These are phyloP conservation scores for Arachis hypogaea DNA, from an alignment of 306 rosid genomes.

Conservation along the genomic window DNA sequence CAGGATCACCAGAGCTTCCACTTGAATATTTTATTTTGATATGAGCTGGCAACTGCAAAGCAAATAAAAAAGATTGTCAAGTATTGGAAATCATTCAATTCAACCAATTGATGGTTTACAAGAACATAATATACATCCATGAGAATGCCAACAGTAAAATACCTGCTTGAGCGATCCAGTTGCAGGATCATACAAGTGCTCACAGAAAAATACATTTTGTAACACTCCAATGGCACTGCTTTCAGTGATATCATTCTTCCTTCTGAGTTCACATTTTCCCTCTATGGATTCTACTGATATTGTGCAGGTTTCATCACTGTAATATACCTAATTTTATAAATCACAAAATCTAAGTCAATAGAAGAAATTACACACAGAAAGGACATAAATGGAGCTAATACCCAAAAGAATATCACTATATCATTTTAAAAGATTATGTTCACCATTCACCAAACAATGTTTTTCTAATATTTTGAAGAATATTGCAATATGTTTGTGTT, in stretches of 20 bases:
- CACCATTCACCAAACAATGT: no score
- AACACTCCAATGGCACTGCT: slow-evolving; percentile 41
- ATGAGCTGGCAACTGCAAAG: slow-evolving; percentile 70
- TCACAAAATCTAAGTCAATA: slow-evolving; percentile 30
- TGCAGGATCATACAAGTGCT: slow-evolving; percentile 54
- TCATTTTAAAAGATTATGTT: background rate
- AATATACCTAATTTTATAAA: slow-evolving; percentile 50
- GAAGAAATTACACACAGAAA: background rate
- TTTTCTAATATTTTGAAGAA: no score
- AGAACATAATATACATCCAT: slow-evolving; percentile 14
- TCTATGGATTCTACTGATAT: slow-evolving; percentile 51
- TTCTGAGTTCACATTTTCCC: slow-evolving; percentile 58
- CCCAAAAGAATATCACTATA: background rate
- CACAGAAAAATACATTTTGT: slow-evolving; percentile 53
- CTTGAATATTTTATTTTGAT: slow-evolving; percentile 68
- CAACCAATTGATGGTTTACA: slow-evolving; percentile 11
- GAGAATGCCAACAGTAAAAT: slow-evolving; percentile 24
- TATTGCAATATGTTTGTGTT: background rate
- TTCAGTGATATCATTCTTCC: slow-evolving; percentile 49
- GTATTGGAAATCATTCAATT: slow-evolving; percentile 7
- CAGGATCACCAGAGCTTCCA: slow-evolving; percentile 52
- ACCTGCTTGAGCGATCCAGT: slow-evolving; percentile 58
- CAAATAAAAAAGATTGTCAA: slow-evolving; percentile 26
- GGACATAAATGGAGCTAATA: slow-evolving; percentile 22
- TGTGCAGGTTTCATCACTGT: slow-evolving; percentile 46